These are phyloP conservation scores for Colletotrichum agaves DNA, from an alignment of 2,329 filamentous ascomycete genomes.

Conservation along the genomic window DNA sequence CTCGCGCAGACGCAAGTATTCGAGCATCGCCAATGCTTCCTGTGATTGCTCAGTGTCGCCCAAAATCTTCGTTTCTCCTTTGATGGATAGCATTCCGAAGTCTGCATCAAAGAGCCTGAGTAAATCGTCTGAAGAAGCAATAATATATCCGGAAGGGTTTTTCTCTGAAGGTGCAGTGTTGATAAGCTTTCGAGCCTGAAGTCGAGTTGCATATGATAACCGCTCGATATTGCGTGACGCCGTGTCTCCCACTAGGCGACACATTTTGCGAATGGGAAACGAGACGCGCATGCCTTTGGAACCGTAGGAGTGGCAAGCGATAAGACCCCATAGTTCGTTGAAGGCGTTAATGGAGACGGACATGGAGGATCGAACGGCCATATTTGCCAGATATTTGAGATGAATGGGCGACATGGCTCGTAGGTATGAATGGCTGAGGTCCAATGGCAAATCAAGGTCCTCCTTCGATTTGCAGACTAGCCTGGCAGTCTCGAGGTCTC, in stretches of 20 bases:
- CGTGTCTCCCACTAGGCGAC: slow-evolving; percentile 84
- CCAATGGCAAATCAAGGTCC: slow-evolving; percentile 79
- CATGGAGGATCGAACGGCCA: slow-evolving; percentile 95
- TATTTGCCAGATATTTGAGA: slow-evolving; percentile 86
- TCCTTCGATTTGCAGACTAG: slow-evolving; percentile 81
- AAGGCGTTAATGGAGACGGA: slow-evolving; percentile 93
- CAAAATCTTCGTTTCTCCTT: slow-evolving; percentile 88
- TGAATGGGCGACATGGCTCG: slow-evolving; percentile 93
- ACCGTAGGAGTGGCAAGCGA: slow-evolving; percentile 87
- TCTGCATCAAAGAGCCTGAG: slow-evolving; percentile 88
- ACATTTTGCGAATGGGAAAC: slow-evolving; percentile 93
- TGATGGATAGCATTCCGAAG: slow-evolving; percentile 85
- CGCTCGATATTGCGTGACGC: slow-evolving; percentile 89
- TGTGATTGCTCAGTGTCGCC: slow-evolving; percentile 80
- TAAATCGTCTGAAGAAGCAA: slow-evolving; percentile 87
- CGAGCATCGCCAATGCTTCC: slow-evolving; percentile 84
- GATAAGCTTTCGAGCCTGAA: slow-evolving; percentile 89
- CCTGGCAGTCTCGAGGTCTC: slow-evolving; percentile 81
- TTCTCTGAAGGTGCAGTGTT: slow-evolving; percentile 83
- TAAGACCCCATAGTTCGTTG: slow-evolving; percentile 85
- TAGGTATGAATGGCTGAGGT: slow-evolving; percentile 86
- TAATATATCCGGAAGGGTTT: slow-evolving; percentile 89
- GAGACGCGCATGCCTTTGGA: slow-evolving; percentile 85
- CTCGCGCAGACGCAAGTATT: slow-evolving; percentile 82
- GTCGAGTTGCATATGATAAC: slow-evolving; percentile 83